A percentile compares a stretch with the other conserved stretches of the same genome.
Conservation (phyloP, 2,329 filamentous ascomycete species). For the Aspergillus tanneri region DNA sequence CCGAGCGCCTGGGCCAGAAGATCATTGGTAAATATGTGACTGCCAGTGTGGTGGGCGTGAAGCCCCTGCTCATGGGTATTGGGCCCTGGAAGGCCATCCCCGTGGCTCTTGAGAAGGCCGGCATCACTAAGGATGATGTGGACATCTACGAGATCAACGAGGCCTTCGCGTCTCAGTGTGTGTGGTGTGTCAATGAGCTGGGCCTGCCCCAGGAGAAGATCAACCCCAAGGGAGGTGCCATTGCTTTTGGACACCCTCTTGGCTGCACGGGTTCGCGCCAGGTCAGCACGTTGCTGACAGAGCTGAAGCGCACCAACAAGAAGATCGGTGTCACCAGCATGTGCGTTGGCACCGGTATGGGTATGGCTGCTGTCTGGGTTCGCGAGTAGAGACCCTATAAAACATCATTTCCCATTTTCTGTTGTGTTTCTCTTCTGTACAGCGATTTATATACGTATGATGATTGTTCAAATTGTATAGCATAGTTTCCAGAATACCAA, state of each 20-base stretch:
- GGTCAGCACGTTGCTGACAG: slow-evolving; percentile 86
- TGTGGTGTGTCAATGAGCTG: slow-evolving; percentile 90
- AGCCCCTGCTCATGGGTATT: slow-evolving; percentile 91
- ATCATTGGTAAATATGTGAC: slow-evolving; percentile 92
- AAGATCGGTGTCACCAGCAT: slow-evolving; percentile 91
- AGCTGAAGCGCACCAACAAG: slow-evolving; percentile 79
- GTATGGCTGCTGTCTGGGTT: slow-evolving; percentile 95
- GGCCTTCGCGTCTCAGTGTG: slow-evolving; percentile 91
- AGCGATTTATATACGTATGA: slow-evolving; percentile 18
- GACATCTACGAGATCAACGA: slow-evolving; percentile 99
- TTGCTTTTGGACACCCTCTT: slow-evolving; percentile 92
- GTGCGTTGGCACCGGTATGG: slow-evolving; percentile 97
- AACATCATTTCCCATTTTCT: slow-evolving; percentile 19
- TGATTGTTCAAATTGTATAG: slow-evolving; percentile 12
- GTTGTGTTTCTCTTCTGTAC: slow-evolving; percentile 15
- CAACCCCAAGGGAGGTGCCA: slow-evolving; percentile 95
- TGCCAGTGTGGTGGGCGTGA: slow-evolving; percentile 81
- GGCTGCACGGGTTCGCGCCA: slow-evolving; percentile 93
- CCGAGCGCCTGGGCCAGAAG: slow-evolving; percentile 80
- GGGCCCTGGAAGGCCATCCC: slow-evolving; percentile 96
- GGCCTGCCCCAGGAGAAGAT: slow-evolving; percentile 81
- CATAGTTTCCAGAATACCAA: slow-evolving; percentile 10
- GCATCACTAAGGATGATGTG: slow-evolving; percentile 82
- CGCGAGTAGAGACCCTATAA: slow-evolving; percentile 64
- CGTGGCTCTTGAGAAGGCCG: slow-evolving; percentile 82